Conservation (phyloP, 306 rosid genomes). For the Glycine latifolia region DNA sequence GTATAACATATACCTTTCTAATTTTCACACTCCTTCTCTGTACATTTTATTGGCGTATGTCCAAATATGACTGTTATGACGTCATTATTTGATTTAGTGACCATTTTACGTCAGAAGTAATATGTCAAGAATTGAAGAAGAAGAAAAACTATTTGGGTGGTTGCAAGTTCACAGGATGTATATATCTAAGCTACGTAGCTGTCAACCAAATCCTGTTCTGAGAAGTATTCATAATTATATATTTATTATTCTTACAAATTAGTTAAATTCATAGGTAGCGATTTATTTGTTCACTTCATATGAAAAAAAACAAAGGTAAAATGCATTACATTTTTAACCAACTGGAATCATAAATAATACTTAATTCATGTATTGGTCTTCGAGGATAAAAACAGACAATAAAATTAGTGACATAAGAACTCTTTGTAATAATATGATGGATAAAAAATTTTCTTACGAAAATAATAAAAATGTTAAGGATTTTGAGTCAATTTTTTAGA, state of each 20-base stretch:
- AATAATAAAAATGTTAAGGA: background rate
- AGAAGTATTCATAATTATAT: slow-evolving; percentile 2
- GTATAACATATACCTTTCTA: background rate
- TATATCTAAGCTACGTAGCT: background rate
- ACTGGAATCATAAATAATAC: slow-evolving; percentile 3
- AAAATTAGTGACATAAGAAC: background rate
- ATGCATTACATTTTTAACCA: background rate
- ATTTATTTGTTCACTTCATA: slow-evolving; percentile 23
- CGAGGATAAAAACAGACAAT: background rate
- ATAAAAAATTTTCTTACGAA: background rate
- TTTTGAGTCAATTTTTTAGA: background rate
- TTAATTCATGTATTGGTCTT: background rate
- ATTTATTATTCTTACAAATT: background rate
- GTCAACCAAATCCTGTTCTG: slow-evolving; percentile 33
- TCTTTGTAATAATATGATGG: background rate
- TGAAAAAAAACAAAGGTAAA: background rate
- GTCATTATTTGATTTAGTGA: slow-evolving; percentile 52
- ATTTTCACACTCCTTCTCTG: background rate
- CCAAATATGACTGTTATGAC: slow-evolving; percentile 50
- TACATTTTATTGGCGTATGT: slow-evolving; percentile 28
- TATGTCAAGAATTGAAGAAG: slow-evolving; percentile 1
- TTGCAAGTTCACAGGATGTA: slow-evolving; percentile 30
- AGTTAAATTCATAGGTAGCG: background rate
- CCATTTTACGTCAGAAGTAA: slow-evolving; percentile 39
- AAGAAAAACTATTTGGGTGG: background rate